Base-by-base conservation (phyloP, 1,139 yeast species). In the Pichia inconspicua region DNA sequence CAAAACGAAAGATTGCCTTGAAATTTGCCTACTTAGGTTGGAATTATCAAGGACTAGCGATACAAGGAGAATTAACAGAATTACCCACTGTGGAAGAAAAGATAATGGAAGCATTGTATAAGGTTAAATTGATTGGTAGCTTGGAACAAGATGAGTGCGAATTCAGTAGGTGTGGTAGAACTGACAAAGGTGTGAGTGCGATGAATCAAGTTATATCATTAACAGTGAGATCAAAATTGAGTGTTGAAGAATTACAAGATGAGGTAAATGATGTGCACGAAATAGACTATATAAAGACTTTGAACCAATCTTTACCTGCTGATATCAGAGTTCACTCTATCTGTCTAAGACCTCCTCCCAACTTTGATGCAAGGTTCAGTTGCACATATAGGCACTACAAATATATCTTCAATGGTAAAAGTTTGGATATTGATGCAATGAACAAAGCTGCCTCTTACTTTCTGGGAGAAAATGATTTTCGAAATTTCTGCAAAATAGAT, bases 161-260 rank as follows among this genome's bases (percentile, higher is more conserved):
- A 48, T 90, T 90, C 64, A 84, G 95, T 56, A 71, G 98, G 53
- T 94, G 98, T 67, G 99, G 99, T 0, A 73, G 99, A 59, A 92
- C 99, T 0, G 99, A 92, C 60, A 83, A 81, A 57, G 98, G 98
- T 14, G 99, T 92, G 7, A 86, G 96, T 68, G 98, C 99, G 0
- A 78, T 92, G 83, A 86, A 88, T 58, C 99, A 92, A 66, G 98
- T 92, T 8, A 83, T 92, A 12, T 82, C 96, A 0, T 69, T 92
- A 40, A 69, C 73, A 25, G 83, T 92, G 25, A 72, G 99, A 54
- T 87, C 97, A 0, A 70, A 73, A 31, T 65, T 92, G 44, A 59
- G 75, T 0, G 62, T 66, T 0, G 75, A 69, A 25, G 85, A 88
- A 46, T 90, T 88, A 55, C 41, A 49, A n/a, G 72, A 76, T 47